Conservation (phyloP, 352 stramenopile species). For the Aphanomyces invadans region DNA sequence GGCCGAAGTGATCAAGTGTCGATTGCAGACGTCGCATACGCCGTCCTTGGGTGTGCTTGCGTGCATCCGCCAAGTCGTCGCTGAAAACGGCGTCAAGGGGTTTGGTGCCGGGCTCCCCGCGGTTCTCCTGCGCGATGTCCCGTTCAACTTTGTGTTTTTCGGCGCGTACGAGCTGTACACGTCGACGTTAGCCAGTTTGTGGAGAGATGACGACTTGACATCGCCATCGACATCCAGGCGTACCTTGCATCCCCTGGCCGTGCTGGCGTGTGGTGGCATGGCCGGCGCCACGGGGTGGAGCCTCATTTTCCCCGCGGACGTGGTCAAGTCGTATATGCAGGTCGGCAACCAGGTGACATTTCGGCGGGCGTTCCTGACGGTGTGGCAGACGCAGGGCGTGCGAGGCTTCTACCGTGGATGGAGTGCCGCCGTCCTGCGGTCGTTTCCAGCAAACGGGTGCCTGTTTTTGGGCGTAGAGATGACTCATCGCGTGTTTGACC, state of each 20-base stretch:
- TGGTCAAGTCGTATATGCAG: constrained; percentile 82
- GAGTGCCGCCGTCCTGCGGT: constrained; percentile 69
- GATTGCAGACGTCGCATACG: constrained; percentile 67
- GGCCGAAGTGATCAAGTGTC: constrained; percentile 80
- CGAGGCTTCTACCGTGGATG: constrained; percentile 79
- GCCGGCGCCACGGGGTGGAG: constrained; percentile 74
- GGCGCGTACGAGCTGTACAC: constrained; percentile 74
- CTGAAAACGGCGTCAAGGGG: constrained; percentile 47
- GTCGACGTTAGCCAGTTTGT: constrained; percentile 34
- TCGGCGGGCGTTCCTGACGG: constrained; percentile 36
- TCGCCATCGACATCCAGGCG: constrained; percentile 38
- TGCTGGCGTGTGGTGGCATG: constrained; percentile 65
- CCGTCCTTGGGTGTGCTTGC: constrained; percentile 58
- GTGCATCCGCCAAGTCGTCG: constrained; percentile 57
- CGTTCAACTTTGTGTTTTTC: constrained; percentile 89
- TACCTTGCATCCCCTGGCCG: constrained; percentile 59
- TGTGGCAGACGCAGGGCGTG: constrained; percentile 58
- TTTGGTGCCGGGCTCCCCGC: constrained; percentile 74
- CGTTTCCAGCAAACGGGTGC: constrained; percentile 81
- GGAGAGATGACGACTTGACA: constrained; percentile 34
- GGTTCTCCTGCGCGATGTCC: constrained; percentile 76
- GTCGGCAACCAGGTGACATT: constrained; percentile 29
- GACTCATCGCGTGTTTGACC: constrained; percentile 66
- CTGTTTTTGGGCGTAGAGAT: constrained; percentile 86
- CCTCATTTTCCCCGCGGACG: constrained; percentile 77